Evolutionary conservation across 495 filamentous ascomycete species (phyloP).

Genomic region (Elaphomyces granulatus): DNA sequence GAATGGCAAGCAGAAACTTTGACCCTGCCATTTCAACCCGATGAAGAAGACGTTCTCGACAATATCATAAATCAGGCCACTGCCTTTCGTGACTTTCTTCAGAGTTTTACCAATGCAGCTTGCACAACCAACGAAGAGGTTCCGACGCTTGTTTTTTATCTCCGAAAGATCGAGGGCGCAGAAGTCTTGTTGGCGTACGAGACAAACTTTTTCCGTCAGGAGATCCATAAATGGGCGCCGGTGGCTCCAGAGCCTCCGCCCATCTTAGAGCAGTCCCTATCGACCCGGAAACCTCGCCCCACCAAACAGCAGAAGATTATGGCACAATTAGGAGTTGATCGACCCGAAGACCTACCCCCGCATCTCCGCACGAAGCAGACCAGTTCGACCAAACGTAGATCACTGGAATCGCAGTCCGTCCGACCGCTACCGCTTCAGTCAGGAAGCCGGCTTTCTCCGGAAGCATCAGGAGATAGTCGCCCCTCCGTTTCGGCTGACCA

Average conservation of each 20-base stretch:
- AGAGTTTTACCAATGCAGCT: slow-evolving; percentile 62
- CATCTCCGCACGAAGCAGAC: slow-evolving; percentile 63
- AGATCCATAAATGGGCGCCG: slow-evolving; percentile 91
- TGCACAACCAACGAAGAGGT: slow-evolving; percentile 74
- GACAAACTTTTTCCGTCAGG: slow-evolving; percentile 93
- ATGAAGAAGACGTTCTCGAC: slow-evolving; percentile 75
- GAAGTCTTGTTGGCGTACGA: slow-evolving; percentile 86
- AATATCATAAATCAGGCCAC: slow-evolving; percentile 74
- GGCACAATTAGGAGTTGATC: slow-evolving; percentile 67
- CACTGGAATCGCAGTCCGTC: slow-evolving; percentile 18
- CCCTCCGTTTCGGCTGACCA: slow-evolving; percentile 12
- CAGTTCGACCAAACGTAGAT: slow-evolving; percentile 36
- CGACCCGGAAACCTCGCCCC: slow-evolving; percentile 91
- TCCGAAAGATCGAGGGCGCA: slow-evolving; percentile 95
- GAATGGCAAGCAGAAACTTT: slow-evolving; percentile 80
- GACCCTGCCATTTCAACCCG: slow-evolving; percentile 80
- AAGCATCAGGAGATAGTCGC: slow-evolving; percentile 13
- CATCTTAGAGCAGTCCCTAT: slow-evolving; percentile 67
- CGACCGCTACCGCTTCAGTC: slow-evolving; percentile 16
- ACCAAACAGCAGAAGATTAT: slow-evolving; percentile 97
- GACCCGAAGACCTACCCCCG: slow-evolving; percentile 77
- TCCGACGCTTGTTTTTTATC: slow-evolving; percentile 84
- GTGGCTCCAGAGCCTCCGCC: slow-evolving; percentile 76
- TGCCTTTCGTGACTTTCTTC: slow-evolving; percentile 72
- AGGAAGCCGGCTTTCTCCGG: slow-evolving; percentile 4